phyloP scores from a whole-genome alignment of 495 filamentous ascomycete species.

The Penicillium cataractarum region DNA sequence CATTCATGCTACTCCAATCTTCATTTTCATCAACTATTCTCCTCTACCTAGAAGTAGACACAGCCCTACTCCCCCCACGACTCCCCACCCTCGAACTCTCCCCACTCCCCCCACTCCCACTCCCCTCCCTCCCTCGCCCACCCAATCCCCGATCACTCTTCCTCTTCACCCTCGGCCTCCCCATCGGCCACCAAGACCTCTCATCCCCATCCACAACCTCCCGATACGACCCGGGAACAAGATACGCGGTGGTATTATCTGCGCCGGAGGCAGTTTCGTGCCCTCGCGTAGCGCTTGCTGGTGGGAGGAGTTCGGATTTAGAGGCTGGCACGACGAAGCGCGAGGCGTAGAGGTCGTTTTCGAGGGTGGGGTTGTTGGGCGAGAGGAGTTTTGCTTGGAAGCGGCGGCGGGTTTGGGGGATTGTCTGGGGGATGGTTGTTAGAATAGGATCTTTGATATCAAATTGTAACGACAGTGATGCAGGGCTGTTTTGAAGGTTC shows the following conservation, averaged over 20 bases:
- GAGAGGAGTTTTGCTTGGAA: slow-evolving; percentile 42
- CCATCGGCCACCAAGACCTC: slow-evolving; percentile 23
- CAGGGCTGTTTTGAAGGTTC: neutral
- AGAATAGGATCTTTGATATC: no score
- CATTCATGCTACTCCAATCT: no score
- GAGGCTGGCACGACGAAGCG: slow-evolving; percentile 31
- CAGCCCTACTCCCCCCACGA: slow-evolving; percentile 15
- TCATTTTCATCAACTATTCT: neutral
- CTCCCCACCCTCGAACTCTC: slow-evolving; percentile 16
- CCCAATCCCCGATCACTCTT: slow-evolving; percentile 10
- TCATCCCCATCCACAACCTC: slow-evolving; percentile 24
- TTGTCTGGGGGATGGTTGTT: slow-evolving; percentile 25
- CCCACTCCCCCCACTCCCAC: slow-evolving; percentile 14
- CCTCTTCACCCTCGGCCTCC: slow-evolving; percentile 8
- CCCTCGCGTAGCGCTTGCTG: slow-evolving; percentile 3
- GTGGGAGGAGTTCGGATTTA: slow-evolving; percentile 10
- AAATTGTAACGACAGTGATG: neutral
- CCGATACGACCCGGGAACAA: slow-evolving; percentile 20
- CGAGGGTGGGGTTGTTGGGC: slow-evolving; percentile 31
- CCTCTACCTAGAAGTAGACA: no score
- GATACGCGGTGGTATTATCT: slow-evolving; percentile 14
- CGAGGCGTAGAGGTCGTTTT: slow-evolving; percentile 35
- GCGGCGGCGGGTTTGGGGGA: slow-evolving; percentile 46
- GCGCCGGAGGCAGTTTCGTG: slow-evolving; percentile 11
- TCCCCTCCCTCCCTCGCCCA: neutral